Base-by-base conservation (phyloP, 805 yeast species). In the Kurtzmaniella cleridarum region DNA sequence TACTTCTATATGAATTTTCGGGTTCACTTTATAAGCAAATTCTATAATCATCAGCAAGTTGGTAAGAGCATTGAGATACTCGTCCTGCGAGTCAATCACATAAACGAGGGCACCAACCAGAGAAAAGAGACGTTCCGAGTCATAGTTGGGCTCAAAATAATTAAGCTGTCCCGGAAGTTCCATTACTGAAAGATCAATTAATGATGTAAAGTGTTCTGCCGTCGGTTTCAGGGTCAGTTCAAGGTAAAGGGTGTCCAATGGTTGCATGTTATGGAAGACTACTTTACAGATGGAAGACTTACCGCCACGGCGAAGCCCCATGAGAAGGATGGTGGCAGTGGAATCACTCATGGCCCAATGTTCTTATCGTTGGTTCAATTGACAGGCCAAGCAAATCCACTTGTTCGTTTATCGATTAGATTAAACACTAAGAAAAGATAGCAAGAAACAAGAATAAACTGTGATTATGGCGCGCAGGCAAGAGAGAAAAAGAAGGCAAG, bases 201-300 rank as follows among this genome's bases (percentile, higher is more conserved):
- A 69, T 8, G 96, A 86, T 35, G 81, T 75, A 55, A 89, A 85
- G 52, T 78, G 84, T 51, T 89, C 96, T 11, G 84, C 75, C 3
- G 95, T 84, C 3, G 96, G 96, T 52, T 81, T 84, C 2, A 95
- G 76, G 0, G 98, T 91, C 37, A 90, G 79, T 50, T 91, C 98
- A 39, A 93, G 64, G 53, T 91, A 91, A 34, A 91, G 61, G 0
- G 98, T 90, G 53, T 91, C 97, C 44, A 89, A 68, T 1, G 98
- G 97, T 55, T 86, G 95, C 95, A 93, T 88, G 55, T 87, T 85
- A 59, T 91, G 96, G 62, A 93, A 93, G 2, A 93, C 95, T 11
- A 93, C 98, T 55, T 91, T 89, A 53, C 96, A 82, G 26, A 93
- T 93, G 3, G 97, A 89, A 7, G 96, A 87, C 62, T 93, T 93